phyloP scores from a whole-genome alignment of 2,329 filamentous ascomycete species.

The Ophiostoma sp. region DNA sequence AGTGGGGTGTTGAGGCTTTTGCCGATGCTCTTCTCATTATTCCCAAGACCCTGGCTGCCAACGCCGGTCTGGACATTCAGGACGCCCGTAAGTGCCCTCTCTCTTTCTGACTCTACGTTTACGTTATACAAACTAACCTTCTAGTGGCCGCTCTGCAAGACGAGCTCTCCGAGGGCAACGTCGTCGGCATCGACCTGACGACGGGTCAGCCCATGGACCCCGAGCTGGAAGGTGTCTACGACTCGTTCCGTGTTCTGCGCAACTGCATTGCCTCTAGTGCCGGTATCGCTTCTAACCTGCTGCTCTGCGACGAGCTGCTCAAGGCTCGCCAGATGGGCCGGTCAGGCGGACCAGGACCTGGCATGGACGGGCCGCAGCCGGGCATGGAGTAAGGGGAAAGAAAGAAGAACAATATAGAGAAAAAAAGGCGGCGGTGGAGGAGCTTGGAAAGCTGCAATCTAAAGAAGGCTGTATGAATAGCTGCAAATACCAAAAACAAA shows the following conservation, averaged over 20 bases:
- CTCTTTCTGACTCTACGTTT: background rate
- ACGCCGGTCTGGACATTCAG: constrained; percentile 94
- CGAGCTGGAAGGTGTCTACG: constrained; percentile 85
- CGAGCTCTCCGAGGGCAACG: constrained; percentile 77
- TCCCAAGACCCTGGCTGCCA: constrained; percentile 94
- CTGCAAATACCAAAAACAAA: constrained; percentile 34
- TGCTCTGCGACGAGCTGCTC: constrained; percentile 94
- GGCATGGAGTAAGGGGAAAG: constrained; percentile 50
- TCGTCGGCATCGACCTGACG: constrained; percentile 81
- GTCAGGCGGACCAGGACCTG: constrained; percentile 61
- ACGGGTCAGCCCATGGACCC: constrained; percentile 96
- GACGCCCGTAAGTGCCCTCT: constrained; percentile 72
- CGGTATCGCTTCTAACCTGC: constrained; percentile 90
- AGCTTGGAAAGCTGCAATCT: constrained; percentile 25
- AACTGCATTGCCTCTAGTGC: constrained; percentile 93
- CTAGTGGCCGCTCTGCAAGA: constrained; percentile 83
- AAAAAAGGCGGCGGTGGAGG: constrained; percentile 22
- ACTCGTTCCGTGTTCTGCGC: constrained; percentile 91
- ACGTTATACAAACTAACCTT: constrained; percentile 25
- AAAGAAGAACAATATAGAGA: background rate
- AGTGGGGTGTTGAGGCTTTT: constrained; percentile 93
- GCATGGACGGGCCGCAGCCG: constrained; percentile 62
- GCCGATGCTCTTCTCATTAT: constrained; percentile 93
- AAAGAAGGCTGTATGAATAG: constrained; percentile 41
- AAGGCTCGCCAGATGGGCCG: constrained; percentile 95